Evolutionary conservation across 495 filamentous ascomycete genomes (phyloP), one percentile per base, ranked within the genome.

Genomic region (Geopyxis carbonaria): DNA sequence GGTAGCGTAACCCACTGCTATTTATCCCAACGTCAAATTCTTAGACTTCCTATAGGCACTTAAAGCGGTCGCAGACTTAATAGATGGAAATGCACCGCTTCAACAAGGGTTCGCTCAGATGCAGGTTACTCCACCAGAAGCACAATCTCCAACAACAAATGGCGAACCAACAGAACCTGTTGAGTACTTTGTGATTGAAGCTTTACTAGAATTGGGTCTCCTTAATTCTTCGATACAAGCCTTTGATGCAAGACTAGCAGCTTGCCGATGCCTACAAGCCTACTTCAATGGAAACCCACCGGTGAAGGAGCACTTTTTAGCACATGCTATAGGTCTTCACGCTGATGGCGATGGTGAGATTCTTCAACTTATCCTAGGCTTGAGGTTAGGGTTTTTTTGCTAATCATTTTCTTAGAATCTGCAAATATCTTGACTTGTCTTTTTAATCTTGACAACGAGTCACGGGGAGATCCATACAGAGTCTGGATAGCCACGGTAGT

Each of bases 401-500:
- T 28, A 7, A 13, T 13, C n/a, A n/a, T n/a, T n/a, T n/a, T 13
- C 25, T 13, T 28, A 28, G 76, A 82, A 44, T 80, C 81, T 1
- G 80, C 86, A n/a, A 97, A 97, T 55, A 80, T 87, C 14, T 57
- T 97, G 22, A 82, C 80, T 20, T 80, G 81, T 4, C 63, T 97
- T 21, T 66, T 93, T 13, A 43, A 57, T 14, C 46, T 30, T 58
- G 66, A 46, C 72, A 72, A 19, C 52, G 15, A 60, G 63, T 19
- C 63, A 66, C 34, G 64, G 67, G 55, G 67, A 47, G 86, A 95
- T 57, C 85, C 86, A 0, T 94, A 95, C 60, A 72, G 83, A 45
- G 67, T 73, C 34, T 95, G 85, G 83, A 82, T 94, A 58, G 87
- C 91, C 5, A 73, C 79, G 42, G 73, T 86, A n/a, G 65, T 95